These are phyloP conservation scores for Apophysomyces ossiformis DNA, from an alignment of 371 early-diverging fungal genomes.

Conservation along the genomic window DNA sequence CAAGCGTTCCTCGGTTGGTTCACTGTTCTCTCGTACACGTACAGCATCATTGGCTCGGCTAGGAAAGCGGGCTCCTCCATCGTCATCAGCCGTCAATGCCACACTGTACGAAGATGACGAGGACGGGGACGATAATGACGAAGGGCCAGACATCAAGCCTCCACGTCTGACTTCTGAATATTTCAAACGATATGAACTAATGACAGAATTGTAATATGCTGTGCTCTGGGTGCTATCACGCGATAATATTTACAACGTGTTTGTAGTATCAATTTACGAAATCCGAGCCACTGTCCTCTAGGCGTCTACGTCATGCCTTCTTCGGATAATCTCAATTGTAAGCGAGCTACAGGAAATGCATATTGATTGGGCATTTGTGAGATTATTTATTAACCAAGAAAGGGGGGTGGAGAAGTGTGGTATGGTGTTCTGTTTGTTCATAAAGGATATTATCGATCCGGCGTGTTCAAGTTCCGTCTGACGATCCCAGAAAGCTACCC, in stretches of 20 bases:
- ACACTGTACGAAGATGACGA: slow-evolving; percentile 18
- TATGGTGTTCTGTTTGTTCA: slow-evolving; percentile 86
- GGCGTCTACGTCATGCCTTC: slow-evolving; percentile 91
- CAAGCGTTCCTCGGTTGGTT: slow-evolving; percentile 46
- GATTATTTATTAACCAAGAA: background rate
- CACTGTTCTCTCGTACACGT: slow-evolving; percentile 8
- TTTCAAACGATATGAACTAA: slow-evolving; percentile 54
- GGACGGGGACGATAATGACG: slow-evolving; percentile 25
- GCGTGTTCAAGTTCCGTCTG: slow-evolving; percentile 92
- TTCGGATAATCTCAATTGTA: slow-evolving; percentile 74
- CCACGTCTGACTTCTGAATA: slow-evolving; percentile 31
- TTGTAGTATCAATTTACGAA: slow-evolving; percentile 73
- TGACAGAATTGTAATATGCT: slow-evolving; percentile 30
- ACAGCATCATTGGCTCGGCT: background rate
- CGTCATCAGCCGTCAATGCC: background rate
- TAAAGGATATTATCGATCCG: slow-evolving; percentile 90
- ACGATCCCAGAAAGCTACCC: slow-evolving; percentile 89
- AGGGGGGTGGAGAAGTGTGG: slow-evolving; percentile 64
- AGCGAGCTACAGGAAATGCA: slow-evolving; percentile 12
- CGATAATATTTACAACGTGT: background rate
- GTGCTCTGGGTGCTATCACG: background rate
- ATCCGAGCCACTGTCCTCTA: slow-evolving; percentile 80
- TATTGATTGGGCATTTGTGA: background rate
- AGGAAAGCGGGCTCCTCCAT: background rate
- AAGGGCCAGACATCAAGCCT: slow-evolving; percentile 20